These are phyloP conservation scores for Marvania coccoides DNA, from an alignment of 139 green algal species.

Conservation along the genomic window DNA sequence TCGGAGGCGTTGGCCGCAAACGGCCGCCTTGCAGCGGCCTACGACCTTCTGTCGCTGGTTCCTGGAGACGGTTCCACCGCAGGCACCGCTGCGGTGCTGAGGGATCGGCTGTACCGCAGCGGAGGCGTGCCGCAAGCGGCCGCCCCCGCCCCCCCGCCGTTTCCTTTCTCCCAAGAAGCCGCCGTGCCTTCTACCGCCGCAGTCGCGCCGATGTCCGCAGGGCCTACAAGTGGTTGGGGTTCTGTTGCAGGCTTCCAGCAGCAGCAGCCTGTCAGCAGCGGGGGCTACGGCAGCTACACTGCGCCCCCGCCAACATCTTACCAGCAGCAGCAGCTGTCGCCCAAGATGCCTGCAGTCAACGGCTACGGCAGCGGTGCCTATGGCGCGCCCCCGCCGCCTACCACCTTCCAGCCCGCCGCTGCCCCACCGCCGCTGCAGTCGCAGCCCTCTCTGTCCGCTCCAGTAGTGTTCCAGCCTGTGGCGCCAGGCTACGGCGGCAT, in stretches of 20 bases:
- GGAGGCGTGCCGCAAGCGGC: constrained; percentile 23
- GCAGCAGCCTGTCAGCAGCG: constrained; percentile 13
- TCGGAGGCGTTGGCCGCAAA: constrained; percentile 69
- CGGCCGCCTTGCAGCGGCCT: constrained; percentile 65
- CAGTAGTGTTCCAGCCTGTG: neutral
- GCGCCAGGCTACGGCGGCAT: neutral
- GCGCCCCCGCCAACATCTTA: no score
- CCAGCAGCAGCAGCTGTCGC: no score
- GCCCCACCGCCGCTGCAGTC: constrained; percentile 4
- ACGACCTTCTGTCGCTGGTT: constrained; percentile 67
- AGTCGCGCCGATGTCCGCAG: no score
- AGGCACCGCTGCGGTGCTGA: constrained; percentile 59
- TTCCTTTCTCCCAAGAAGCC: constrained; percentile 59
- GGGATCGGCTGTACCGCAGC: constrained; percentile 78
- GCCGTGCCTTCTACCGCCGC: no score
- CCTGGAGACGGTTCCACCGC: constrained; percentile 57
- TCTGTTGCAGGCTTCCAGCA: no score
- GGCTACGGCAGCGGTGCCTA: neutral
- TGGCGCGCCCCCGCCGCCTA: neutral
- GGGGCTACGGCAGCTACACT: no score
- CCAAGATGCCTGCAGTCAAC: neutral
- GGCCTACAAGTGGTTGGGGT: no score
- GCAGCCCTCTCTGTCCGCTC: neutral
- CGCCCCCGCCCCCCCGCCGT: constrained; percentile 40
- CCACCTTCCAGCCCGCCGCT: neutral